These are phyloP conservation scores for Pachyrhizus erosus DNA, from an alignment of 306 rosid genomes.

Conservation along the genomic window DNA sequence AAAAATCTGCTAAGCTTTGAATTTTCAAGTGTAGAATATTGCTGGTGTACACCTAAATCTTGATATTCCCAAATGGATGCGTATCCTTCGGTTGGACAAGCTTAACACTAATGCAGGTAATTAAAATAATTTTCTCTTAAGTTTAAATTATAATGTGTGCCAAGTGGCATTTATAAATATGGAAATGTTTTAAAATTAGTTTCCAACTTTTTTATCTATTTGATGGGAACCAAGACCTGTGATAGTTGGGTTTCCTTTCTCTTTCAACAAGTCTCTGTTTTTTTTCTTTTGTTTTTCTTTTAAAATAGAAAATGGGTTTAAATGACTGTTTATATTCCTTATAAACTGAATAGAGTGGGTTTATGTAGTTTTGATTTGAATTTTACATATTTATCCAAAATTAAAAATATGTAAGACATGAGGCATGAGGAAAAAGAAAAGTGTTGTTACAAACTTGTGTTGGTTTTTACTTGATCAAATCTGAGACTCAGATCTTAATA, in stretches of 20 bases:
- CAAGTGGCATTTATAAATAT: conserved; percentile 18
- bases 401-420: background rate
- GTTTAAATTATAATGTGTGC: conserved; percentile 3
- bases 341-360: background rate
- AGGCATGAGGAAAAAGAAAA: conserved; percentile 1
- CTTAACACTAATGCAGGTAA: conserved; percentile 81
- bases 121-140: conserved; percentile 18
- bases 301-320: conserved; percentile 5
- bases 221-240: conserved; percentile 6
- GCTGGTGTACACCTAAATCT: conserved; percentile 85
- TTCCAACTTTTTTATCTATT: conserved; percentile 2
- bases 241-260: conserved; percentile 12
- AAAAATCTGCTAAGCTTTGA: conserved; percentile 42
- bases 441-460: conserved; percentile 27
- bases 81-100: conserved; percentile 82
- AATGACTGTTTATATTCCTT: conserved; percentile 15
- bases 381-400: conserved; percentile 18
- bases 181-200: conserved; percentile 8
- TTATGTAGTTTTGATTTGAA: conserved; percentile 20
- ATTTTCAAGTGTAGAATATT: conserved; percentile 70
- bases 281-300: background rate
- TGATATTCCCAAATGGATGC: conserved; percentile 93
- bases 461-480: conserved; percentile 24
- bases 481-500: background rate
- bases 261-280: background rate